Evolutionary conservation across 306 rosid species (phyloP).

Genomic region (Cotoneaster glaucophyllus): DNA sequence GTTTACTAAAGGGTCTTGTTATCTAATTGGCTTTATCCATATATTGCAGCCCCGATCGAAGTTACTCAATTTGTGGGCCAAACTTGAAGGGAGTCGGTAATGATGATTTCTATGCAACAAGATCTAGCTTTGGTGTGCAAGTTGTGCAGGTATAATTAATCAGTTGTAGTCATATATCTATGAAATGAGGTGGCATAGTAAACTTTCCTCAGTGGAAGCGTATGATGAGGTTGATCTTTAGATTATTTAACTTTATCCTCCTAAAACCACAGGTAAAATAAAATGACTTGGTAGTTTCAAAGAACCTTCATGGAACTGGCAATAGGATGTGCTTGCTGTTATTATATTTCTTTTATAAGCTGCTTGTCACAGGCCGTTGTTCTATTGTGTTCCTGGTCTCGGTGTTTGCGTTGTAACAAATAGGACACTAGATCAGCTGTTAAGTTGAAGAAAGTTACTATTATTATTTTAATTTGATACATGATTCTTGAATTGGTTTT

Average conservation of each 20-base stretch:
- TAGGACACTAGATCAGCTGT: background rate
- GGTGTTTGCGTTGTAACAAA: background rate
- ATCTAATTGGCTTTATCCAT: constrained; percentile 10
- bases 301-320: background rate
- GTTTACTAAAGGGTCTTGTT: constrained; percentile 1
- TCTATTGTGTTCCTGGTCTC: background rate
- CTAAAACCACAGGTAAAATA: background rate
- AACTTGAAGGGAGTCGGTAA: constrained; percentile 66
- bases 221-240: background rate
- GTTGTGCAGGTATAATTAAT: constrained; percentile 73
- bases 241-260: background rate
- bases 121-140: constrained; percentile 86
- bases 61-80: constrained; percentile 91
- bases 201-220: background rate
- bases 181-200: background rate
- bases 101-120: constrained; percentile 67
- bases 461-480: constrained; percentile 8
- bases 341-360: constrained; percentile 2
- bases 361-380: background rate
- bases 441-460: background rate
- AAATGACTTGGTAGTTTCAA: background rate
- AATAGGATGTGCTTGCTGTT: background rate
- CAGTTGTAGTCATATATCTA: background rate
- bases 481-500: constrained; percentile 7
- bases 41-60: constrained; percentile 75